These are phyloP conservation scores for Tetrahymena elliotti DNA, from an alignment of 73 alveolate species.

Conservation along the genomic window DNA sequence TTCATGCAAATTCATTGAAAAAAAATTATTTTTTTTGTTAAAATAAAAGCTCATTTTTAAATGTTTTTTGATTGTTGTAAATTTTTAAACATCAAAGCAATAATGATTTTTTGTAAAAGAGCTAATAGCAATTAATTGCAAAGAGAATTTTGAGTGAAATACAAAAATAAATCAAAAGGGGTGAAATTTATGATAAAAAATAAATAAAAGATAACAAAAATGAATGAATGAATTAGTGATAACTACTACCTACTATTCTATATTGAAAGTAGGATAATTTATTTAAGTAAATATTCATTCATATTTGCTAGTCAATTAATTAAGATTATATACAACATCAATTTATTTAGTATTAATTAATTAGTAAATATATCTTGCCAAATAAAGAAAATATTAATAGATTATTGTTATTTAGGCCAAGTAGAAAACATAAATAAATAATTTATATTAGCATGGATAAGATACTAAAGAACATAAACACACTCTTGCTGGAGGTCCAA, in stretches of 20 bases:
- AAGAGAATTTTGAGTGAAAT: not conserved
- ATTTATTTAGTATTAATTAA: not conserved
- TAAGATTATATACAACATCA: not conserved
- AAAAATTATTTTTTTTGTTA: too few species aligned
- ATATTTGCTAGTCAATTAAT: too few species aligned
- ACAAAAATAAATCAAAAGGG: not conserved
- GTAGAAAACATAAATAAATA: not conserved
- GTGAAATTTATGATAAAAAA: not conserved
- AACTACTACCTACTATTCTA: not conserved
- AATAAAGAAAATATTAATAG: not conserved
- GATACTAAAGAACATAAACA: not conserved
- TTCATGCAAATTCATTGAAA: too few species aligned
- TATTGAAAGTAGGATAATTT: not conserved
- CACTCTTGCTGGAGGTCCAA: not conserved
- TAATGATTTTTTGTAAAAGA: not conserved
- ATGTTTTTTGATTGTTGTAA: too few species aligned
- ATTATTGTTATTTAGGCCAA: not conserved
- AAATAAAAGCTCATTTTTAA: too few species aligned
- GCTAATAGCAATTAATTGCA: not conserved
- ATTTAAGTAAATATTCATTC: not conserved
- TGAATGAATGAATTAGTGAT: not conserved
- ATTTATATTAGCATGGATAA: not conserved
- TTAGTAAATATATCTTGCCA: not conserved
- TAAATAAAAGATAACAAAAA: not conserved
- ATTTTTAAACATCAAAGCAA: too few species aligned